A percentile compares a stretch with the other conserved stretches of the same genome.
Conservation (phyloP, 2,329 filamentous ascomycete genomes). For the Hypoxylon sp. region DNA sequence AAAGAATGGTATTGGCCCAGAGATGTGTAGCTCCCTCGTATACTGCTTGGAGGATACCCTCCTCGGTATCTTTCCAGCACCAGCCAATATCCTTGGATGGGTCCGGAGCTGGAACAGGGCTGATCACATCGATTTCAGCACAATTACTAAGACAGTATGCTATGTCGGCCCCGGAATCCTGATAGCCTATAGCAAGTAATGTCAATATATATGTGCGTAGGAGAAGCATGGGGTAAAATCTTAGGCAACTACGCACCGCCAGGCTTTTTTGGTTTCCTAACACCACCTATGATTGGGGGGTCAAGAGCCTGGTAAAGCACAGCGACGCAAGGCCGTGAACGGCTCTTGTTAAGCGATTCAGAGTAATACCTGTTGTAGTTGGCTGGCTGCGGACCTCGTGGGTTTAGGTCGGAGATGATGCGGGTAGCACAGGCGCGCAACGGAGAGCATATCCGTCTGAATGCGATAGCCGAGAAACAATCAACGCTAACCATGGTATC, state of each 20-base stretch:
- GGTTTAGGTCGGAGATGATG: neutral
- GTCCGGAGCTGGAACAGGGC: slow-evolving; percentile 51
- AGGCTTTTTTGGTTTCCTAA: slow-evolving; percentile 24
- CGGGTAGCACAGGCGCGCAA: neutral
- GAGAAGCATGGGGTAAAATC: neutral
- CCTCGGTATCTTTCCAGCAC: slow-evolving; percentile 62
- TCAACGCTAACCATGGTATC: neutral
- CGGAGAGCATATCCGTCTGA: neutral
- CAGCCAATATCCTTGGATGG: slow-evolving; percentile 55
- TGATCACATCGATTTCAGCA: slow-evolving; percentile 55
- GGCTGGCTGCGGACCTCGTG: neutral
- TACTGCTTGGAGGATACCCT: slow-evolving; percentile 59
- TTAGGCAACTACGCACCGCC: slow-evolving; percentile 7
- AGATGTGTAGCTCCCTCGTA: slow-evolving; percentile 61
- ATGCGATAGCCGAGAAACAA: slow-evolving; percentile 4
- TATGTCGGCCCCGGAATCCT: slow-evolving; percentile 65
- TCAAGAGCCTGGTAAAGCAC: slow-evolving; percentile 22
- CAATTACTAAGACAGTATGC: slow-evolving; percentile 58
- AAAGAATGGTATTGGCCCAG: slow-evolving; percentile 68
- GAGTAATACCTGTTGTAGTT: slow-evolving; percentile 7
- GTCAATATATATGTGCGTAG: neutral
- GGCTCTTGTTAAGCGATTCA: neutral
- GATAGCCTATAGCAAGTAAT: slow-evolving; percentile 57
- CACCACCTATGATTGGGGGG: slow-evolving; percentile 15
- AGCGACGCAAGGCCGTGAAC: slow-evolving; percentile 4